phyloP scores from a whole-genome alignment of 2,329 filamentous ascomycete species.

The Fusarium sp. region DNA sequence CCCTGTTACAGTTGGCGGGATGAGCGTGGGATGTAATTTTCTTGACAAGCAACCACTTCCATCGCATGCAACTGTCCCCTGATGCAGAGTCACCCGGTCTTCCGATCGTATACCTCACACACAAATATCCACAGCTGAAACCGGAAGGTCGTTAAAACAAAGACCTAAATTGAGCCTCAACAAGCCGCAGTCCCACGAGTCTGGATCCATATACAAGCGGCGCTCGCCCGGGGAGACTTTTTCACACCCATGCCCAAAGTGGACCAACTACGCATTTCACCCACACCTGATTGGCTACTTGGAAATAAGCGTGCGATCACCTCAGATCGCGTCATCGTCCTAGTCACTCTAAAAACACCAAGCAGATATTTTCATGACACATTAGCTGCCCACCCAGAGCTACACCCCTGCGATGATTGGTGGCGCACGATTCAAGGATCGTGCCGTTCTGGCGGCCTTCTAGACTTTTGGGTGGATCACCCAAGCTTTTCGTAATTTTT shows the following conservation, averaged over 20 bases:
- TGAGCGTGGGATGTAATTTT: conserved; percentile 4
- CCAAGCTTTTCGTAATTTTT: conserved; percentile 14
- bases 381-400: conserved; percentile 23
- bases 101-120: background rate
- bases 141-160: conserved; percentile 25
- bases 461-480: conserved; percentile 32
- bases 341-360: conserved; percentile 26
- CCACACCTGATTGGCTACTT: conserved; percentile 15
- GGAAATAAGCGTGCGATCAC: conserved; percentile 33
- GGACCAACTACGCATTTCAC: conserved; percentile 5
- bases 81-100: background rate
- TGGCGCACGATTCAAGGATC: conserved; percentile 29
- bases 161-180: background rate
- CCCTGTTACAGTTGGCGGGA: background rate
- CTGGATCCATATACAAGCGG: conserved; percentile 12
- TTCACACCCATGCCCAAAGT: conserved; percentile 11
- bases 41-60: background rate
- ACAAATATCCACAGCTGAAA: background rate
- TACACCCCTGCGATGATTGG: background rate
- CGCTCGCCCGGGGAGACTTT: conserved; percentile 19
- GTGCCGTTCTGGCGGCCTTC: conserved; percentile 36
- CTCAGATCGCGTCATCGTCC: conserved; percentile 44
- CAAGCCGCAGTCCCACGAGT: conserved; percentile 18
- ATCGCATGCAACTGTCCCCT: no score
- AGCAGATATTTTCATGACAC: conserved; percentile 32